phyloP scores from a whole-genome alignment of 1,284 basidiomycete species.

The Boletellus deceptivus region DNA sequence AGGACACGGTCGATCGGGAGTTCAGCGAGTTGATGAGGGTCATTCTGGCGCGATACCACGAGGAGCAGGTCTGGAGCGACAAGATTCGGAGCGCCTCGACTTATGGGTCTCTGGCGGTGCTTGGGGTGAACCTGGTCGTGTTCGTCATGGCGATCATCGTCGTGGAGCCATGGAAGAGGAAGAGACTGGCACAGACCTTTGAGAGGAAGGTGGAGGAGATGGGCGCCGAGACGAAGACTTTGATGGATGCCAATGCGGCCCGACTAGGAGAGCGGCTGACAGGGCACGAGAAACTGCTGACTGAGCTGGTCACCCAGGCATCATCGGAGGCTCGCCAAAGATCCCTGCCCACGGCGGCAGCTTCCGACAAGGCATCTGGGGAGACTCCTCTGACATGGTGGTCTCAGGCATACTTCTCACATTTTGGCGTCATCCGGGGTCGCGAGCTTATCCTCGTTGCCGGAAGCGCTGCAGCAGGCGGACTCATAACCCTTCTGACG shows the following conservation, averaged over 20 bases:
- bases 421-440: slow-evolving; percentile 8
- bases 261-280: slow-evolving; percentile 51
- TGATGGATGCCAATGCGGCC: slow-evolving; percentile 47
- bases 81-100: slow-evolving; percentile 93
- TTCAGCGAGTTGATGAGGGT: slow-evolving; percentile 84
- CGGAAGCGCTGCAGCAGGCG: slow-evolving; percentile 30
- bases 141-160: slow-evolving; percentile 85
- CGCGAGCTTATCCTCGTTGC: slow-evolving; percentile 29
- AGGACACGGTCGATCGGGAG: slow-evolving; percentile 78
- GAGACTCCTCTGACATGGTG: slow-evolving; percentile 11
- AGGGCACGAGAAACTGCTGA: slow-evolving; percentile 45
- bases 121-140: slow-evolving; percentile 83
- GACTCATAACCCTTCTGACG: slow-evolving; percentile 22
- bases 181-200: slow-evolving; percentile 79
- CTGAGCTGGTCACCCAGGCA: slow-evolving; percentile 29
- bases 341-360: not conserved
- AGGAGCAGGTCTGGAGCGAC: slow-evolving; percentile 97
- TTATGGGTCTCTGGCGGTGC: slow-evolving; percentile 81
- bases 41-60: slow-evolving; percentile 89
- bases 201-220: slow-evolving; percentile 82
- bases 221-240: slow-evolving; percentile 51
- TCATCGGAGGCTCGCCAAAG: slow-evolving; percentile 14
- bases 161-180: slow-evolving; percentile 93
- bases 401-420: slow-evolving; percentile 10
- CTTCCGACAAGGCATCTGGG: slow-evolving; percentile 8